These are phyloP conservation scores for Talaromyces rugulosus DNA, from an alignment of 2,329 filamentous ascomycete genomes.

Conservation along the genomic window DNA sequence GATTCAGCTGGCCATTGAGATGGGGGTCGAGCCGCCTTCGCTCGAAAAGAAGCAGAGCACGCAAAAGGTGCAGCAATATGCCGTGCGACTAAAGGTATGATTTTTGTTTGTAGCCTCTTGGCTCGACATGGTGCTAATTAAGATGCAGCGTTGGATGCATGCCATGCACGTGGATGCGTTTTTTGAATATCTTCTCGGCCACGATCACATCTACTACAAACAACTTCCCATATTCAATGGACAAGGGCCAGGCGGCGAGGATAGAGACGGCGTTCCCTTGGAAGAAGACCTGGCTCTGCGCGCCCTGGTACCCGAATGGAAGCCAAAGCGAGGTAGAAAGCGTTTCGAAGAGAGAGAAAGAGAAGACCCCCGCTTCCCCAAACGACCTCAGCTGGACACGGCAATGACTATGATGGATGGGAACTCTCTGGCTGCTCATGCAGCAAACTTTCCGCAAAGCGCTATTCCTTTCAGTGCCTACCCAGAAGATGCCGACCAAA, in stretches of 20 bases:
- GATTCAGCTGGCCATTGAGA: conserved; percentile 77
- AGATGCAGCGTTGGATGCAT: conserved; percentile 83
- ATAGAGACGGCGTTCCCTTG: conserved; percentile 74
- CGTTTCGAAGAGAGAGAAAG: conserved; percentile 57
- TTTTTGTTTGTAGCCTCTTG: neutral
- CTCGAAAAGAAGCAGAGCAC: conserved; percentile 79
- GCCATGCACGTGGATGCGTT: conserved; percentile 94
- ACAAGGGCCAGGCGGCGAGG: conserved; percentile 57
- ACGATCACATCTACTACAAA: conserved; percentile 73
- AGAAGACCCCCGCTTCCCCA: conserved; percentile 53
- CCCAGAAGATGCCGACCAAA: conserved; percentile 49
- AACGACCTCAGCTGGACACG: conserved; percentile 61
- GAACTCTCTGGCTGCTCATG: conserved; percentile 36
- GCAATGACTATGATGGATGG: conserved; percentile 45
- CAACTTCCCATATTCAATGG: conserved; percentile 61
- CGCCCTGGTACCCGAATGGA: conserved; percentile 72
- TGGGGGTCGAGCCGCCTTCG: conserved; percentile 85
- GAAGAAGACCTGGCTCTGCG: conserved; percentile 87
- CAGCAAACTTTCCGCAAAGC: conserved; percentile 48
- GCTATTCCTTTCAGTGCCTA: conserved; percentile 51
- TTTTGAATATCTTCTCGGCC: conserved; percentile 81
- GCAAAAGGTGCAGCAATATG: conserved; percentile 93
- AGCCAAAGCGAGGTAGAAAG: conserved; percentile 59
- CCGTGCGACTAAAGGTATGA: conserved; percentile 76
- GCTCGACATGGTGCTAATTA: conserved; percentile 3